Evolutionary conservation across 306 rosid genomes (phyloP).

Genomic region (Neltuma alba): DNA sequence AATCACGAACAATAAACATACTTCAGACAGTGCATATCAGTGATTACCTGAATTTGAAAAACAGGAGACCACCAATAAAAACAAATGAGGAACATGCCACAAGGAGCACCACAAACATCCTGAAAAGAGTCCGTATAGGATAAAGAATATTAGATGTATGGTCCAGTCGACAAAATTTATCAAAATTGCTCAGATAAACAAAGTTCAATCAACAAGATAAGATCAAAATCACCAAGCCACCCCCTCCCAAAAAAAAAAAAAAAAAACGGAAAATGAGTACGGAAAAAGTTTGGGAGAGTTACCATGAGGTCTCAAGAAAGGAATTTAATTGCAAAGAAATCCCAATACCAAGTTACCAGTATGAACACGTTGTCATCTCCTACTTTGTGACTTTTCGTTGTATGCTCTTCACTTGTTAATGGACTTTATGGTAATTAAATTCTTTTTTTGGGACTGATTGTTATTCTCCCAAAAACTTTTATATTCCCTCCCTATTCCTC

Average conservation of each 20-base stretch:
- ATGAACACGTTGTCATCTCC: no score
- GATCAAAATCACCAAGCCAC: background rate
- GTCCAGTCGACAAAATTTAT: background rate
- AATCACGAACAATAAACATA: constrained; percentile 8
- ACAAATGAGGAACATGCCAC: constrained; percentile 85
- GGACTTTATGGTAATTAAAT: no score
- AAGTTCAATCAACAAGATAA: background rate
- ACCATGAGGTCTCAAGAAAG: no score
- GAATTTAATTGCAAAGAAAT: no score
- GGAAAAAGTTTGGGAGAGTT: no score
- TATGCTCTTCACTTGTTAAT: no score
- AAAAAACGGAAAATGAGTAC: background rate
- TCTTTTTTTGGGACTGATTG: no score
- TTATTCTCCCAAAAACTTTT: no score
- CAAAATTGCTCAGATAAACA: constrained; percentile 7
- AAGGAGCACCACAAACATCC: constrained; percentile 86
- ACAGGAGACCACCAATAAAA: constrained; percentile 77
- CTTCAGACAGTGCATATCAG: constrained; percentile 27
- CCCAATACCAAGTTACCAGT: no score
- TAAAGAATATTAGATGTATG: background rate
- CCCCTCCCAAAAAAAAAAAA: background rate
- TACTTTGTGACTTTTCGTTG: no score
- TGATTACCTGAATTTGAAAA: constrained; percentile 83
- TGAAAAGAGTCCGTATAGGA: constrained; percentile 45
- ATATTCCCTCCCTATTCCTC: no score